A percentile compares a stretch with the other conserved stretches of the same genome.
These are phyloP conservation scores for Cercophora samala DNA, from an alignment of 495 filamentous ascomycete genomes.

Conservation along the genomic window DNA sequence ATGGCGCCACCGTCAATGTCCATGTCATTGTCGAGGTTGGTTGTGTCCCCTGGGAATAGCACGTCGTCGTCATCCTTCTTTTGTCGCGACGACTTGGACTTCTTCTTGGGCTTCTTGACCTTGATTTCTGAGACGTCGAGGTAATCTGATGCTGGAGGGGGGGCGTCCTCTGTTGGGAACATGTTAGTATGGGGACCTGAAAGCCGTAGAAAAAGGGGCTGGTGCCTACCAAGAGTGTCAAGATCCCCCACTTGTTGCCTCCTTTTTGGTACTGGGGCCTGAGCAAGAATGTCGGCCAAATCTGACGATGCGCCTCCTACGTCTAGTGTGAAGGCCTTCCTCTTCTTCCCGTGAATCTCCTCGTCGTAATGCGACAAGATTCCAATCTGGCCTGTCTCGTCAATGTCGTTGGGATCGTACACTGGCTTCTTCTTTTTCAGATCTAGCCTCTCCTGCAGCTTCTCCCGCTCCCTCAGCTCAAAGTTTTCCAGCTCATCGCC, in stretches of 20 bases:
- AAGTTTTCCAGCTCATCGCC: conserved; percentile 88
- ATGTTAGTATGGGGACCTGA: conserved; percentile 22
- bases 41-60: conserved; percentile 50
- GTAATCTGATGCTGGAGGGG: conserved; percentile 71
- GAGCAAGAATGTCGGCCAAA: conserved; percentile 54
- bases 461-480: conserved; percentile 74
- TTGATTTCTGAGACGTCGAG: conserved; percentile 81
- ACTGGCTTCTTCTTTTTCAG: conserved; percentile 88
- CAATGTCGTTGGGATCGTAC: conserved; percentile 78
- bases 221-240: conserved; percentile 56
- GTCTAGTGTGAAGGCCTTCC: conserved; percentile 83
- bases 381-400: conserved; percentile 59
- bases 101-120: conserved; percentile 91
- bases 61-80: conserved; percentile 73
- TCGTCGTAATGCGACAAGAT: conserved; percentile 91
- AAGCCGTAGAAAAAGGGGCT: conserved; percentile 1
- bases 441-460: conserved; percentile 69
- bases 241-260: conserved; percentile 71
- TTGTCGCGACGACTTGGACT: conserved; percentile 70
- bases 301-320: conserved; percentile 66
- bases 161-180: conserved; percentile 52
- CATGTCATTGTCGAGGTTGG: conserved; percentile 59
- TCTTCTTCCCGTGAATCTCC: conserved; percentile 88
- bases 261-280: conserved; percentile 52
- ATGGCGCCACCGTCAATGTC: conserved; percentile 62